Base-by-base conservation (phyloP, 495 filamentous ascomycete species). In the Penicillium verhagenii region DNA sequence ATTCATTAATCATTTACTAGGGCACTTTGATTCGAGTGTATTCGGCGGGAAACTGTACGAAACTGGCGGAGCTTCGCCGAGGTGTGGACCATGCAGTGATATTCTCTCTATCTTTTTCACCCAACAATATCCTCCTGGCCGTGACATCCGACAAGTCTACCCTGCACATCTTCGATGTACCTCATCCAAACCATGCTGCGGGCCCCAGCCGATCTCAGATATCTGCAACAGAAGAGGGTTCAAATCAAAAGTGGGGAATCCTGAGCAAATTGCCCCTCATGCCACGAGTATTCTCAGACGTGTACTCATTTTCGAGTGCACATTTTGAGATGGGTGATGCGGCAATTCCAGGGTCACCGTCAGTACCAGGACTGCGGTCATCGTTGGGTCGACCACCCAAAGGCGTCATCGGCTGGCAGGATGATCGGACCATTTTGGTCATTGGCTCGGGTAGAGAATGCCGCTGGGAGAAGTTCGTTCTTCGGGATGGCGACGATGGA, bases 91-190 rank as follows among this genome's bases (percentile, higher is more conserved):
- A 85, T 44, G 92, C 94, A 19, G 81, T 83, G 19, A 88, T 97
- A 61, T 96, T 89, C 74, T 91, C 88, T 6, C 74, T 98, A 13
- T 85, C 89, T 21, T 91, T 97, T 64, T 94, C 87, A 26, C 94
- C 93, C 1, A 84, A 84, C 8, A 87, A 86, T 43, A 81, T 78
- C 33, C 75, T 89, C 58, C 79, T 97, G 13, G 94, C 94, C 18
- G 91, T 92, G 47, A 97, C 95, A n/a, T 96, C 91, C 21, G 94
- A 98, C 75, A 98, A 97, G 69, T 90, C 87, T 5, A 98, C 91
- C 3, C 72, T 98, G 16, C 94, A 98, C 71, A 83, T 98, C 37
- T 98, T 97, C 66, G 90, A 97, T 49, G 72, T 90, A 18, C 83
- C 82, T 6, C 70, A 75, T 48, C 66, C 68, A 47, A 74, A 61